Percentiles rank a stretch among this genome's conserved stretches.
Evolutionary conservation across 306 rosid species (phyloP).

Genomic region (Dalbergia cultrata): DNA sequence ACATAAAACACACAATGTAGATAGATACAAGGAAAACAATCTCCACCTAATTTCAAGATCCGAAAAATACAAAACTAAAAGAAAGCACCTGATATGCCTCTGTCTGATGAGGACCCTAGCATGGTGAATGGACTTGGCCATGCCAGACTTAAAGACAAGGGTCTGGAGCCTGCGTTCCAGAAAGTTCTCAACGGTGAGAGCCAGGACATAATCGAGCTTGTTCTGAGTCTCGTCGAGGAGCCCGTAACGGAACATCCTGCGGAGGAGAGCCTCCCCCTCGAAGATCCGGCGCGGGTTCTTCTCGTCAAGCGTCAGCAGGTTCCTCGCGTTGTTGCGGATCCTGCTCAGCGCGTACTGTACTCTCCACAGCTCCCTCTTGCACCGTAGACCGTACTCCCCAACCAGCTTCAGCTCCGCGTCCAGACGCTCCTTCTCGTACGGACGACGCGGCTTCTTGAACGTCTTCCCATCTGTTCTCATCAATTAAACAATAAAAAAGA

Average conservation of each 20-base stretch:
- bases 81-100: slow-evolving; percentile 57
- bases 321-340: slow-evolving; percentile 65
- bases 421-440: slow-evolving; percentile 74
- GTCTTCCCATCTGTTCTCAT: slow-evolving; percentile 63
- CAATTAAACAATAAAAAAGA: neutral
- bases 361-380: slow-evolving; percentile 69
- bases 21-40: no score
- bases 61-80: neutral
- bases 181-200: slow-evolving; percentile 68
- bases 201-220: slow-evolving; percentile 71
- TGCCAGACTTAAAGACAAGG: slow-evolving; percentile 63
- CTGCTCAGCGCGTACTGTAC: slow-evolving; percentile 64
- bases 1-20: no score
- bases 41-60: neutral
- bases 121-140: slow-evolving; percentile 74
- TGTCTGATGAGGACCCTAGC: slow-evolving; percentile 70
- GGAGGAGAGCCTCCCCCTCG: slow-evolving; percentile 63
- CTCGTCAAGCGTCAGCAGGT: slow-evolving; percentile 65
- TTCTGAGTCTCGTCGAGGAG: slow-evolving; percentile 64
- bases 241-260: slow-evolving; percentile 65
- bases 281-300: slow-evolving; percentile 70
- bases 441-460: slow-evolving; percentile 74
- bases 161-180: slow-evolving; percentile 68
- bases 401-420: slow-evolving; percentile 69
- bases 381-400: slow-evolving; percentile 65